Conservation (phyloP, 1,284 basidiomycete genomes). For the Baeospora myosura region DNA sequence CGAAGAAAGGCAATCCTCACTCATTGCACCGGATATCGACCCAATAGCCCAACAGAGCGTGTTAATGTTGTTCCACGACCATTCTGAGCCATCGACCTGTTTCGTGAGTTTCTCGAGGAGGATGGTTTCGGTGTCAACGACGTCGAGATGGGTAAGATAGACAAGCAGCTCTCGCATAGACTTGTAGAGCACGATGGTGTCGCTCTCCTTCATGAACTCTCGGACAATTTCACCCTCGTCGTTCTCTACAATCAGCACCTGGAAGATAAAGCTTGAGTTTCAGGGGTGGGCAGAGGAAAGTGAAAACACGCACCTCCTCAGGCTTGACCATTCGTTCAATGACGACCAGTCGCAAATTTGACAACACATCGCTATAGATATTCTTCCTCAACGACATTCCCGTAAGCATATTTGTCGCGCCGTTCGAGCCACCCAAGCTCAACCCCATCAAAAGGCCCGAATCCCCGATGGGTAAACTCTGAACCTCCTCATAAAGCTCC, state of each 20-base stretch:
- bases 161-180: constrained; percentile 96
- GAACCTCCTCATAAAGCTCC: constrained; percentile 97
- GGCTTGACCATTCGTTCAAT: constrained; percentile 99
- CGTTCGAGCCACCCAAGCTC: constrained; percentile 69
- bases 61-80: constrained; percentile 99
- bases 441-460: constrained; percentile 91
- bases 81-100: constrained; percentile 96
- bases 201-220: constrained; percentile 99
- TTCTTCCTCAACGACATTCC: constrained; percentile 85
- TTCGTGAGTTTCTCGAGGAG: constrained; percentile 95
- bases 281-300: constrained; percentile 5
- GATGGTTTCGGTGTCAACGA: constrained; percentile 93
- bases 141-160: constrained; percentile 96
- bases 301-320: constrained; percentile 70
- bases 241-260: constrained; percentile 98
- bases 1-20: constrained; percentile 37
- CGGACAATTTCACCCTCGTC: constrained; percentile 99
- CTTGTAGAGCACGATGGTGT: constrained; percentile 99
- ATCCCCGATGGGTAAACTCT: constrained; percentile 86
- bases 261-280: constrained; percentile 11
- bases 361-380: constrained; percentile 91
- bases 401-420: constrained; percentile 60
- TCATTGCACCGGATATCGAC: constrained; percentile 99
- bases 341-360: constrained; percentile 91
- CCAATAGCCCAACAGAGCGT: constrained; percentile 99